These are phyloP conservation scores for Kwoniella sp. DNA, from an alignment of 768 basidiomycete species.

Conservation along the genomic window DNA sequence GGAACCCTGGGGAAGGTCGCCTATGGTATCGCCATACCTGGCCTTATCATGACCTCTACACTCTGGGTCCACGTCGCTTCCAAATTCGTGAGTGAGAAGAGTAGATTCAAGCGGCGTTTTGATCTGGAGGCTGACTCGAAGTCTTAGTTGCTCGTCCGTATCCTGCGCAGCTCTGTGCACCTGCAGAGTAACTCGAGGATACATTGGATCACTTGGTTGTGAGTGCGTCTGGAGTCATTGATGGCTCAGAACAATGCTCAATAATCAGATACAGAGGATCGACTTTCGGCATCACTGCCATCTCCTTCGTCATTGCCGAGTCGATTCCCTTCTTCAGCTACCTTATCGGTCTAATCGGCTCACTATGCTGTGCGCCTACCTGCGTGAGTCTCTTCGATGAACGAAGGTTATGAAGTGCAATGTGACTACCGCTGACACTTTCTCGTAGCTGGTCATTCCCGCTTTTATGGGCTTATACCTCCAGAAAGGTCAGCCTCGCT, in stretches of 20 bases:
- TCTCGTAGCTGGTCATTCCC: too few relatives aligned
- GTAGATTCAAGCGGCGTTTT: neutral
- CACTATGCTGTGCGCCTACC: constrained; percentile 11
- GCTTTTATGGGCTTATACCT: too few relatives aligned
- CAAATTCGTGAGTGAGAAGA: too few relatives aligned
- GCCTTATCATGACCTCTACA: constrained; percentile 22
- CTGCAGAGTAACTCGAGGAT: constrained; percentile 21
- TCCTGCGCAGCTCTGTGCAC: constrained; percentile 30
- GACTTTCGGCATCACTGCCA: constrained; percentile 23
- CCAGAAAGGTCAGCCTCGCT: too few relatives aligned
- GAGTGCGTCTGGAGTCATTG: constrained; percentile 11
- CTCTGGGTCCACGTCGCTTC: too few relatives aligned
- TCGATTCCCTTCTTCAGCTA: constrained; percentile 45
- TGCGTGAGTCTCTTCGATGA: too few relatives aligned
- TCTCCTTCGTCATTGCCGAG: constrained; percentile 37
- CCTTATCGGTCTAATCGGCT: constrained; percentile 38
- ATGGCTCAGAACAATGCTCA: too few relatives aligned
- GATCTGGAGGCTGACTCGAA: too few relatives aligned
- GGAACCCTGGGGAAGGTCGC: constrained; percentile 39
- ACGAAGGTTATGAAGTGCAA: too few relatives aligned
- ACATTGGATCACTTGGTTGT: constrained; percentile 37
- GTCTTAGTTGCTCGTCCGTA: constrained; percentile 31
- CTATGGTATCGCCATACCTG: constrained; percentile 33
- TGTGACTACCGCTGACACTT: too few relatives aligned
- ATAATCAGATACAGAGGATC: too few relatives aligned